Percentiles rank a stretch among this genome's conserved stretches.
phyloP scores from a whole-genome alignment of 441 rosid genomes.

The Gossypium gossypioides region DNA sequence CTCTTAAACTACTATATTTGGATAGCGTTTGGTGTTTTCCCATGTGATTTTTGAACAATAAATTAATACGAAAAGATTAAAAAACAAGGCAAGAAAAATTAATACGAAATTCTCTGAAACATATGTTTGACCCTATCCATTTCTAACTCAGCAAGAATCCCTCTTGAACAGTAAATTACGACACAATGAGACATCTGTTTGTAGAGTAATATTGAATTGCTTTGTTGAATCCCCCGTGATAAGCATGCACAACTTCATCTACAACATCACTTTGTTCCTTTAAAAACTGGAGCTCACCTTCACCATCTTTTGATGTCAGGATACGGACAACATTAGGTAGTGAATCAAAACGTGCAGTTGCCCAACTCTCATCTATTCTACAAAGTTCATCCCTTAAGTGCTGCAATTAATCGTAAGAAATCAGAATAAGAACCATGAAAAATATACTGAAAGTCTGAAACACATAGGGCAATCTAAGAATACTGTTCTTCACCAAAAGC shows the following conservation, averaged over 20 bases:
- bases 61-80: background rate
- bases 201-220: slow-evolving; percentile 73
- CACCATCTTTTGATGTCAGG: slow-evolving; percentile 87
- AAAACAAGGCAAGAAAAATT: background rate
- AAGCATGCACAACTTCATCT: slow-evolving; percentile 95
- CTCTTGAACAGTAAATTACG: background rate
- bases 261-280: slow-evolving; percentile 92
- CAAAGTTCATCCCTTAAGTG: slow-evolving; percentile 53
- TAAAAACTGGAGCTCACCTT: slow-evolving; percentile 56
- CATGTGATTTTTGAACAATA: too few species aligned
- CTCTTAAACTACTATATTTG: too few species aligned
- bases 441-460: background rate
- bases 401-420: slow-evolving; percentile 32
- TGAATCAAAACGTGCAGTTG: slow-evolving; percentile 88
- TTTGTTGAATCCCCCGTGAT: slow-evolving; percentile 90
- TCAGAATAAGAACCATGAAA: background rate
- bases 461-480: background rate
- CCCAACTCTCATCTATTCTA: slow-evolving; percentile 81
- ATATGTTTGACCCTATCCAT: background rate
- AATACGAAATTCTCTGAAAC: background rate
- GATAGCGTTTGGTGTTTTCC: too few species aligned
- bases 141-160: background rate
- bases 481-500: background rate
- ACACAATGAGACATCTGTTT: background rate
- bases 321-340: slow-evolving; percentile 92